phyloP scores from a whole-genome alignment of 2,329 filamentous ascomycete species.

The Diaporthe humulicola region DNA sequence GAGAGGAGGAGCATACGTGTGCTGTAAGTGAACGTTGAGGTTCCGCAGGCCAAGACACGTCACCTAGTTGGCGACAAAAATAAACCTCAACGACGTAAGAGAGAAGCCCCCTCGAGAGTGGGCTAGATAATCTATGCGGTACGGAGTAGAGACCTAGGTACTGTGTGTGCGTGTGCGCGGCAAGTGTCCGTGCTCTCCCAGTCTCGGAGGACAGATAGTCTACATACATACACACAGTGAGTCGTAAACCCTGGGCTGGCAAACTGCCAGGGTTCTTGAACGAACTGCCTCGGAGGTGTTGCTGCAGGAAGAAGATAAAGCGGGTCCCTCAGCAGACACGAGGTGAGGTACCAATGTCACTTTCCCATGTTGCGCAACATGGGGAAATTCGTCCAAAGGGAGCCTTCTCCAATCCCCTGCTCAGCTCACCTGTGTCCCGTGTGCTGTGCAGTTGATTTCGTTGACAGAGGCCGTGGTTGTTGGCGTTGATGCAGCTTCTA shows the following conservation, averaged over 20 bases:
- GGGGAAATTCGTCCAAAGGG: constrained; percentile 15
- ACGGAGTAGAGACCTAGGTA: no score
- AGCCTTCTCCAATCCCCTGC: constrained; percentile 13
- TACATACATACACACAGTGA: not conserved
- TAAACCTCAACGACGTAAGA: constrained; percentile 25
- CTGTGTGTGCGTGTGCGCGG: not conserved
- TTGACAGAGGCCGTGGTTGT: not conserved
- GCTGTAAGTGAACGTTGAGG: not conserved
- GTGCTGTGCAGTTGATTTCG: constrained; percentile 11
- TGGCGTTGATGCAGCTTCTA: constrained; percentile 1
- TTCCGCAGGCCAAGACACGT: constrained; percentile 29
- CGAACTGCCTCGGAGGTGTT: not conserved
- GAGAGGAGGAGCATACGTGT: constrained; percentile 5
- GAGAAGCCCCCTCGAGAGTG: not conserved
- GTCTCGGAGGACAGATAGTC: constrained; percentile 4
- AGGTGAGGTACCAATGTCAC: constrained; percentile 39
- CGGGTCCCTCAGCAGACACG: constrained; percentile 32
- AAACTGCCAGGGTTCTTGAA: constrained; percentile 17
- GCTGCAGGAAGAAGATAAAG: not conserved
- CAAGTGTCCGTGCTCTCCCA: constrained; percentile 9
- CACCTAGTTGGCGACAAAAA: constrained; percentile 20
- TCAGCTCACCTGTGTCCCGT: not conserved
- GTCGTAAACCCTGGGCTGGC: constrained; percentile 17
- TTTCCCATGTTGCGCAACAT: constrained; percentile 37
- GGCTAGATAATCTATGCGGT: not conserved